Conservation (phyloP, 73 alveolate species). For the Effrenium voratum region DNA sequence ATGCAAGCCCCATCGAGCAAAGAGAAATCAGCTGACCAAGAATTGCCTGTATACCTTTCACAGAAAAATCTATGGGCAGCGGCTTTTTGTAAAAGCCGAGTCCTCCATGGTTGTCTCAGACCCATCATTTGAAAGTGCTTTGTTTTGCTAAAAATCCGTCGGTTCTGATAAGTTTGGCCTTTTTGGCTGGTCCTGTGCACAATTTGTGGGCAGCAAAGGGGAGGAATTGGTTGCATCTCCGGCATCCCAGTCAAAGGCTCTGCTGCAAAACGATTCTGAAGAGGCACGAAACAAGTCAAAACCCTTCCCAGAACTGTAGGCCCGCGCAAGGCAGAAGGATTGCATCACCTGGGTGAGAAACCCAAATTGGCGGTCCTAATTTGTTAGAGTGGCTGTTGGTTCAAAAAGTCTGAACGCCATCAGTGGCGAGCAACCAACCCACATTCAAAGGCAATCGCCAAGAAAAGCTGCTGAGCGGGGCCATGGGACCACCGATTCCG, state of each 20-base stretch:
- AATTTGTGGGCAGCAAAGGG: too few species aligned
- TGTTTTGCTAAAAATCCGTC: too few species aligned
- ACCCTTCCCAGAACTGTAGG: too few species aligned
- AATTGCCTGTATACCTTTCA: not conserved
- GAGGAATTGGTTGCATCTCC: too few species aligned
- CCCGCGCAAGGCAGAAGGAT: constrained; percentile 23
- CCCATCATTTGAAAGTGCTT: too few species aligned
- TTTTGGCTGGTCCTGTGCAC: too few species aligned
- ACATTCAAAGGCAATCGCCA: not conserved
- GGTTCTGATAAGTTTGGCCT: too few species aligned
- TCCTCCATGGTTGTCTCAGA: too few species aligned
- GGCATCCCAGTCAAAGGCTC: too few species aligned
- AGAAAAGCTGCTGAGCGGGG: not conserved
- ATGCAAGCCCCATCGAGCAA: not conserved
- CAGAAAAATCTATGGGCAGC: not conserved
- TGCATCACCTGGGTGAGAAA: constrained; percentile 52
- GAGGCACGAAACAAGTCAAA: too few species aligned
- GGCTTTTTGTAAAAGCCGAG: too few species aligned
- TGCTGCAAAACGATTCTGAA: too few species aligned
- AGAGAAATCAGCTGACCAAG: not conserved
- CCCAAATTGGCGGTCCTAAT: not conserved
- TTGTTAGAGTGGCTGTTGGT: not conserved
- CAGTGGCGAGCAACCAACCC: not conserved
- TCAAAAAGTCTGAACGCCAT: not conserved
- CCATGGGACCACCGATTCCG: not conserved